Evolutionary conservation across 345 rosid species (phyloP).

Genomic region (Populus pruinosa): DNA sequence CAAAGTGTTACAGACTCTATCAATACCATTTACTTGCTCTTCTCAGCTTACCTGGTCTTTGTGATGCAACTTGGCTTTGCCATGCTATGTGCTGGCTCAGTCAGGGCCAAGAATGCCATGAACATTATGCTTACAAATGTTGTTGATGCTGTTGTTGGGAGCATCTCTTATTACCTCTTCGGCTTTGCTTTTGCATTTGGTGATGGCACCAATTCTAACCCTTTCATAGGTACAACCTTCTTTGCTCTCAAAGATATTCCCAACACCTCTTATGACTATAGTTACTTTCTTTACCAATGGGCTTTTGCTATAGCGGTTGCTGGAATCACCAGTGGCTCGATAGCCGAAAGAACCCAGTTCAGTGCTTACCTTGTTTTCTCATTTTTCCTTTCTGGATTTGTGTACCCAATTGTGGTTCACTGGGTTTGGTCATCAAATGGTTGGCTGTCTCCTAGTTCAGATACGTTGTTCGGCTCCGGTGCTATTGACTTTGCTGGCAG

Average conservation of each 20-base stretch:
- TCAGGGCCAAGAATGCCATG: constrained; percentile 64
- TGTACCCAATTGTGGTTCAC: constrained; percentile 55
- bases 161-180: constrained; percentile 61
- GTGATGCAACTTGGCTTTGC: constrained; percentile 73
- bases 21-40: constrained; percentile 58
- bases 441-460: constrained; percentile 50
- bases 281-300: constrained; percentile 65
- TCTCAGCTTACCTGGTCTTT: constrained; percentile 59
- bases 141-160: constrained; percentile 68
- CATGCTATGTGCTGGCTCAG: constrained; percentile 75
- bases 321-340: constrained; percentile 64
- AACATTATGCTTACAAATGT: constrained; percentile 70
- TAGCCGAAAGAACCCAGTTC: constrained; percentile 76
- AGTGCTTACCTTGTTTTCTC: constrained; percentile 63
- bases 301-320: constrained; percentile 67
- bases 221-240: constrained; percentile 52
- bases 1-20: constrained; percentile 47
- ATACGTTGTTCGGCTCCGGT: constrained; percentile 45
- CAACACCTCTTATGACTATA: constrained; percentile 35
- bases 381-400: constrained; percentile 58
- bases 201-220: constrained; percentile 38
- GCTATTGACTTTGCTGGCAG: constrained; percentile 65
- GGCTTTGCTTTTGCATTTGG: constrained; percentile 78
- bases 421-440: constrained; percentile 70
- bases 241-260: constrained; percentile 53